phyloP scores from a whole-genome alignment of 495 filamentous ascomycete genomes.

The Hypoxylon lenormandii region DNA sequence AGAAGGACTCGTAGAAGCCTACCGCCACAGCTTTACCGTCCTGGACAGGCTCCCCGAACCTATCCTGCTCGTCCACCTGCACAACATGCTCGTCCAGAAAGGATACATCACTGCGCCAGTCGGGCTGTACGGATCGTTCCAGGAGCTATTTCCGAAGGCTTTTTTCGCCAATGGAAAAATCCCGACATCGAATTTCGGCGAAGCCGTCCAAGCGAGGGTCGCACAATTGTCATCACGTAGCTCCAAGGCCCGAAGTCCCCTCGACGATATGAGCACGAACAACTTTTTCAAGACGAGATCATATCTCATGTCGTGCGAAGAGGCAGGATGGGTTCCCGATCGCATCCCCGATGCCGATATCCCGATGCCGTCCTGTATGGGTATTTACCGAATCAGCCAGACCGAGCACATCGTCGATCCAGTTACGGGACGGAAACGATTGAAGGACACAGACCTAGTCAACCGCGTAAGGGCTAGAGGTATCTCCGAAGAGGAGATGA shows the following conservation, averaged over 20 bases:
- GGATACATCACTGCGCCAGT: slow-evolving; percentile 53
- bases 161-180: slow-evolving; percentile 53
- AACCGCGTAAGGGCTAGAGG: slow-evolving; percentile 42
- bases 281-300: slow-evolving; percentile 52
- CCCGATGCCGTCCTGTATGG: slow-evolving; percentile 31
- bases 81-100: slow-evolving; percentile 61
- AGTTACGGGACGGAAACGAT: slow-evolving; percentile 37
- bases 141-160: slow-evolving; percentile 28
- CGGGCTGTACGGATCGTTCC: slow-evolving; percentile 40
- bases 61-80: slow-evolving; percentile 55
- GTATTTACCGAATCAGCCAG: slow-evolving; percentile 39
- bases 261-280: slow-evolving; percentile 32
- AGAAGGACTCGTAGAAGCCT: slow-evolving; percentile 56
- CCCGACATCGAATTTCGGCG: slow-evolving; percentile 49
- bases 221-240: not conserved
- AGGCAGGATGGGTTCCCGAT: slow-evolving; percentile 48
- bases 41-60: slow-evolving; percentile 55
- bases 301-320: slow-evolving; percentile 37
- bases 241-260: not conserved
- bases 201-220: slow-evolving; percentile 9
- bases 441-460: slow-evolving; percentile 53
- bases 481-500: slow-evolving; percentile 36
- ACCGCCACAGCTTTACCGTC: slow-evolving; percentile 49
- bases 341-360: slow-evolving; percentile 52
- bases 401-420: slow-evolving; percentile 48